Conservation (phyloP, 345 rosid species). For the Isatis tinctoria region DNA sequence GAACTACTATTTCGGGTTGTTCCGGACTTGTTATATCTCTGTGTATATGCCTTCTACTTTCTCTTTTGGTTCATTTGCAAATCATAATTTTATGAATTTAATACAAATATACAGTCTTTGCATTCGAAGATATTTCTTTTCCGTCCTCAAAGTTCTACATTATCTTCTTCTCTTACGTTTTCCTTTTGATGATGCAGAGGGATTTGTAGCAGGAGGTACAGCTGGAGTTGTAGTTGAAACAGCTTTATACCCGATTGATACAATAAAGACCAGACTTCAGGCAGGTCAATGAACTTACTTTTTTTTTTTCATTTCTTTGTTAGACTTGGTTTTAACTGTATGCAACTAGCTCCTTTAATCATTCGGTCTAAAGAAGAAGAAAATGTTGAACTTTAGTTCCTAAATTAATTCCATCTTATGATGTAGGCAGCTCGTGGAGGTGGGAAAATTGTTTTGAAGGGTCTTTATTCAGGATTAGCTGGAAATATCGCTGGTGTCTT, state of each 20-base stretch:
- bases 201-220: constrained; percentile 87
- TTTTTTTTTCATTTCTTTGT: neutral
- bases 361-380: neutral
- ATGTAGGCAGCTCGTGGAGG: constrained; percentile 82
- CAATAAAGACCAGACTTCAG: constrained; percentile 94
- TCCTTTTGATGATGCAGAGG: constrained; percentile 49
- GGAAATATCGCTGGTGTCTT: constrained; percentile 94
- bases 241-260: constrained; percentile 88
- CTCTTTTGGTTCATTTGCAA: neutral
- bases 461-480: constrained; percentile 93
- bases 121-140: neutral
- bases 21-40: neutral
- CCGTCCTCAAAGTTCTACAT: neutral
- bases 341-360: neutral
- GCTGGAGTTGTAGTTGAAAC: constrained; percentile 97
- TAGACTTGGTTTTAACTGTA: neutral
- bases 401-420: neutral
- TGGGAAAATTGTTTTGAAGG: constrained; percentile 71
- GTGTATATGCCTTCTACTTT: neutral
- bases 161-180: neutral
- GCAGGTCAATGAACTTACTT: constrained; percentile 39
- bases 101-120: neutral
- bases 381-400: neutral
- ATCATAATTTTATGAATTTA: neutral
- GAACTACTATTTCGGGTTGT: neutral